Conservation (phyloP, 441 rosid genomes). For the Cnidoscolus chayamansa region DNA sequence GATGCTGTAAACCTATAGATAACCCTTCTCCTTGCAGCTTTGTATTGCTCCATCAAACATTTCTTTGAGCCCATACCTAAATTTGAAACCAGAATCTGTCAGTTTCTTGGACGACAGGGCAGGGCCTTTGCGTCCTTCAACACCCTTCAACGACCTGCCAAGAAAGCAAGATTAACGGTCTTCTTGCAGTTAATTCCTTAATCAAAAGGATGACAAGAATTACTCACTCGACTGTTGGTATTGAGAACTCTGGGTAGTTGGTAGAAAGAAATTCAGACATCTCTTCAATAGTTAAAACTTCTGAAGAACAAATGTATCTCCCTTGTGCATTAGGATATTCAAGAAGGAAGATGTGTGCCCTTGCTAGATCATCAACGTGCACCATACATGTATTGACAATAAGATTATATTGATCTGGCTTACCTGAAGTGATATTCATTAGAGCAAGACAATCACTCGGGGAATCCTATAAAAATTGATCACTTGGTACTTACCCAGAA, state of each 20-base stretch:
- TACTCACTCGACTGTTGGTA: constrained; percentile 38
- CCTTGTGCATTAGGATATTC: constrained; percentile 36
- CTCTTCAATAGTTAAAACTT: constrained; percentile 22
- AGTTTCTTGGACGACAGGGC: constrained; percentile 34
- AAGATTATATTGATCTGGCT: background rate
- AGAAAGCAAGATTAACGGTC: background rate
- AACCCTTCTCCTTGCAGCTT: constrained; percentile 35
- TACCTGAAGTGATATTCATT: constrained; percentile 17
- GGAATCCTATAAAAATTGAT: too few relatives aligned
- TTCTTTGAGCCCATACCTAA: constrained; percentile 29
- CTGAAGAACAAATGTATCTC: constrained; percentile 38
- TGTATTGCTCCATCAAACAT: constrained; percentile 40
- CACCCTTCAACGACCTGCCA: constrained; percentile 26
- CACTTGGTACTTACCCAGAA: constrained; percentile 24
- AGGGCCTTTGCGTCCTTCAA: background rate
- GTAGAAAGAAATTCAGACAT: constrained; percentile 29
- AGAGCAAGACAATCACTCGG: too few relatives aligned
- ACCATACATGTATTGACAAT: constrained; percentile 26
- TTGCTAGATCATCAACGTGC: constrained; percentile 39
- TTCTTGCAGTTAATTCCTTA: too few relatives aligned
- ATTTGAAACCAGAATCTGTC: constrained; percentile 34
- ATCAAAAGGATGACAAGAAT: background rate
- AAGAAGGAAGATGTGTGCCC: constrained; percentile 45
- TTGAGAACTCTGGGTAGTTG: constrained; percentile 26
- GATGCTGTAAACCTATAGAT: constrained; percentile 11